Evolutionary conservation across 2,329 filamentous ascomycete species (phyloP), one percentile per base, ranked within the genome.

Genomic region (Ophiocordyceps camponoti-saundersi): DNA sequence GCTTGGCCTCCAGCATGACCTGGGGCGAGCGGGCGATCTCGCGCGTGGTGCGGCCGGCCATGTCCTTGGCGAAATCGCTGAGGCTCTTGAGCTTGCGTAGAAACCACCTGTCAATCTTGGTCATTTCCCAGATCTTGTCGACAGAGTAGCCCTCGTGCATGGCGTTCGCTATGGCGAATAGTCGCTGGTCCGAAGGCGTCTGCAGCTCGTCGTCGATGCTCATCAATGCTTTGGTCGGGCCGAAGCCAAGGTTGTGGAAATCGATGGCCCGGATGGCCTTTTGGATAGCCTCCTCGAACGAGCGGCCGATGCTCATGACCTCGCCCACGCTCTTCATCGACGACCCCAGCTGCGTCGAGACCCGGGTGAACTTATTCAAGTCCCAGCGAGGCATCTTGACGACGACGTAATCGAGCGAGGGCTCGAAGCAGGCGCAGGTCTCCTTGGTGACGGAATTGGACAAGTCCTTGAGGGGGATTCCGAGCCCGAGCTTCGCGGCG

Each of bases 251-350:
- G 61, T 96, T 96, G 70, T 92, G 82, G 66, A 86, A 90, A 64
- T 98, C 92, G 48, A 96, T 90, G 40, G 87, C 82, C 45, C 92
- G 82, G 57, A 98, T 98, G 20, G 92, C 92, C 66, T 96, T 98
- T 59, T 98, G 92, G 41, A 98, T 95, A 10, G 92, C 92, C 67
- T 98, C 92, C 65, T 98, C 92, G 56, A 98, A 98, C 1, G 85
- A 94, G 53, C 92, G 75, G 48, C 92, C 92, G 55, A 98, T 95
- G 58, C 85, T 90, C 92, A 98, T 96, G 54, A 98, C 92, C 64
- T 98, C 92, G 59, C 92, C 92, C 46, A 98, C 89, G 76, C 87
- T 95, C 81, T 96, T 98, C 92, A 98, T 98, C 13, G 90, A 95
- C 3, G 92, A 96, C 29, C 89, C 90, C 22, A 98, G 82, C 60